Evolutionary conservation across 805 yeast genomes (phyloP).

Genomic region (Candida nitratophila): DNA sequence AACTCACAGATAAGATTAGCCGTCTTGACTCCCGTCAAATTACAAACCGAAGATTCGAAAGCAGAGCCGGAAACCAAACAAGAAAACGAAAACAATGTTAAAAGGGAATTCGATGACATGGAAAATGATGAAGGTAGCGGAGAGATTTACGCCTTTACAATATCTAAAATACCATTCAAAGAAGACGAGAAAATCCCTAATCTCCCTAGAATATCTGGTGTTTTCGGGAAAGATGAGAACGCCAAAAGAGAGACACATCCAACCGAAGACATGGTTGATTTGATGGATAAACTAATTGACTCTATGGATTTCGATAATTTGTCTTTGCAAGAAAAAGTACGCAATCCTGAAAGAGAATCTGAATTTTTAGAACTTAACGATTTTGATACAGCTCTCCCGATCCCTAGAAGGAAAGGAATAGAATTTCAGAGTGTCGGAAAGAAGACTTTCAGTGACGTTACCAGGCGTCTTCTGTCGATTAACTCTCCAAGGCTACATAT

Average conservation of each 20-base stretch:
- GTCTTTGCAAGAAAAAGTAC: neutral
- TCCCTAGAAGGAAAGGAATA: slow-evolving; percentile 9
- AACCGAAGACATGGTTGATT: slow-evolving; percentile 27
- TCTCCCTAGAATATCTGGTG: slow-evolving; percentile 33
- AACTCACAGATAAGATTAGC: slow-evolving; percentile 43
- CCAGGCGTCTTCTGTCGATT: slow-evolving; percentile 11
- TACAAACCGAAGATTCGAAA: slow-evolving; percentile 16
- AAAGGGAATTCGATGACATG: slow-evolving; percentile 15
- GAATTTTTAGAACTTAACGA: slow-evolving; percentile 15
- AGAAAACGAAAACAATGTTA: slow-evolving; percentile 9
- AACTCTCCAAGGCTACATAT: slow-evolving; percentile 17
- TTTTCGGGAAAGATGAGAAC: slow-evolving; percentile 22
- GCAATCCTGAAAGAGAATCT: slow-evolving; percentile 4
- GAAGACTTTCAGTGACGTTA: slow-evolving; percentile 6
- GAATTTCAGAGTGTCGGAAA: slow-evolving; percentile 3
- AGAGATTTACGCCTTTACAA: slow-evolving; percentile 33
- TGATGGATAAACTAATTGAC: slow-evolving; percentile 39
- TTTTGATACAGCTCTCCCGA: slow-evolving; percentile 9
- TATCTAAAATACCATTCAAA: slow-evolving; percentile 58
- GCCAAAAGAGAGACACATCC: slow-evolving; percentile 25
- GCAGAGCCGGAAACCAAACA: slow-evolving; percentile 5
- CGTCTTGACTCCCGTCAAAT: slow-evolving; percentile 44
- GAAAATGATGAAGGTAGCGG: slow-evolving; percentile 8
- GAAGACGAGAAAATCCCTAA: slow-evolving; percentile 67
- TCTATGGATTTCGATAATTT: slow-evolving; percentile 33